phyloP scores from a whole-genome alignment of 2,329 filamentous ascomycete species.

The Cytospora paraplurivora region DNA sequence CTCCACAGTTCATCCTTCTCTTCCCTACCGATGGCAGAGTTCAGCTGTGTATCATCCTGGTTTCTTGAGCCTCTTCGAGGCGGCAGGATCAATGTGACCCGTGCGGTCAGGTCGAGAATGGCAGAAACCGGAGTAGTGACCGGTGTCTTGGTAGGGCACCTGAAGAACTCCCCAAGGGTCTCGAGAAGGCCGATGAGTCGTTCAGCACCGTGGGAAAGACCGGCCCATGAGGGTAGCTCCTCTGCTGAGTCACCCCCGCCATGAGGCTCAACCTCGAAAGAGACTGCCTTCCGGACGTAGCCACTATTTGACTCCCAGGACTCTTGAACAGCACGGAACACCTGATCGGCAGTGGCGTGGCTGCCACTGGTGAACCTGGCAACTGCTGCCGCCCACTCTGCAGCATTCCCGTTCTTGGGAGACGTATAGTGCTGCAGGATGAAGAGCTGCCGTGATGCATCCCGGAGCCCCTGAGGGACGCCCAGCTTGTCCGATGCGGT shows the following conservation, averaged over 20 bases:
- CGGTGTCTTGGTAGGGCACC: slow-evolving; percentile 62
- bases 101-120: slow-evolving; percentile 68
- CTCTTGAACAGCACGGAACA: slow-evolving; percentile 79
- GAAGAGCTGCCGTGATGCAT: slow-evolving; percentile 64
- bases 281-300: slow-evolving; percentile 46
- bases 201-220: slow-evolving; percentile 72
- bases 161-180: slow-evolving; percentile 65
- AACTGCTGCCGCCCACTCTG: slow-evolving; percentile 76
- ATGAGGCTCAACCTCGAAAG: slow-evolving; percentile 49
- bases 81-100: slow-evolving; percentile 68
- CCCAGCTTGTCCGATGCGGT: slow-evolving; percentile 55
- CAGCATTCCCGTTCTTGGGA: slow-evolving; percentile 73
- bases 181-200: slow-evolving; percentile 67
- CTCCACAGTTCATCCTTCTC: slow-evolving; percentile 81
- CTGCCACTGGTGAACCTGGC: slow-evolving; percentile 62
- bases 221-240: slow-evolving; percentile 69
- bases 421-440: slow-evolving; percentile 78
- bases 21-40: slow-evolving; percentile 73
- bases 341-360: slow-evolving; percentile 72
- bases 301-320: slow-evolving; percentile 73
- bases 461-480: slow-evolving; percentile 55
- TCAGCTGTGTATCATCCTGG: slow-evolving; percentile 61
- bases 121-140: slow-evolving; percentile 69
- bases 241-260: slow-evolving; percentile 50
- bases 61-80: slow-evolving; percentile 48